Conservation (phyloP, 2,329 filamentous ascomycete genomes). For the Cercospora sp. region DNA sequence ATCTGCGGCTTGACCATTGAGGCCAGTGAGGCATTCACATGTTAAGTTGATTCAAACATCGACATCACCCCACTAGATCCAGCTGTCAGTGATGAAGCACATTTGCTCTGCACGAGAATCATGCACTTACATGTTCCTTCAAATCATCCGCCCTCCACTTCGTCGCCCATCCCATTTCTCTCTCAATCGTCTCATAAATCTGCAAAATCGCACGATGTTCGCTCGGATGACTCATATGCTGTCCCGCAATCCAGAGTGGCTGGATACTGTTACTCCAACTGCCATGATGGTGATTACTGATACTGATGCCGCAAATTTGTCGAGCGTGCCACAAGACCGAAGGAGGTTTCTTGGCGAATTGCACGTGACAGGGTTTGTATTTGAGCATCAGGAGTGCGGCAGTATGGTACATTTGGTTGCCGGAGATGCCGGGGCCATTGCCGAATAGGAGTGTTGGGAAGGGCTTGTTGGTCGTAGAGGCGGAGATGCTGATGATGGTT, state of each 20-base stretch:
- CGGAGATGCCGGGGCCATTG: slow-evolving; percentile 46
- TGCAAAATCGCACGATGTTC: slow-evolving; percentile 51
- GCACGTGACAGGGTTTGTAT: slow-evolving; percentile 45
- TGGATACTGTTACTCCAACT: slow-evolving; percentile 51
- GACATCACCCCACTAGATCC: slow-evolving; percentile 46
- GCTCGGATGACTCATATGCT: slow-evolving; percentile 48
- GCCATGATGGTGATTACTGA: slow-evolving; percentile 48
- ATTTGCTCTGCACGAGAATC: too few relatives aligned
- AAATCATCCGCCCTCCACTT: slow-evolving; percentile 56
- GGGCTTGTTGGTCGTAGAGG: slow-evolving; percentile 20
- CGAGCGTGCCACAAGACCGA: slow-evolving; percentile 52
- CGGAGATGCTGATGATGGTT: slow-evolving; percentile 38
- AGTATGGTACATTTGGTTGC: slow-evolving; percentile 59
- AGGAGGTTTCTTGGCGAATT: slow-evolving; percentile 37
- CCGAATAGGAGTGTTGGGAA: slow-evolving; percentile 51
- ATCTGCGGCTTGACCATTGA: too few relatives aligned
- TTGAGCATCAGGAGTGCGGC: slow-evolving; percentile 56
- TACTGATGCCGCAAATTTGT: slow-evolving; percentile 50
- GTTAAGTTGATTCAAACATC: not conserved
- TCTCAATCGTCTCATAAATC: slow-evolving; percentile 52
- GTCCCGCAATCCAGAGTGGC: slow-evolving; percentile 52
- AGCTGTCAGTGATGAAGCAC: not conserved
- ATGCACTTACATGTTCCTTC: slow-evolving; percentile 41
- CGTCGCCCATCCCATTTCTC: slow-evolving; percentile 56
- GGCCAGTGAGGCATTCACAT: not conserved